Evolutionary conservation across 768 basidiomycete genomes (phyloP).

Genomic region (Phylloporus sp.): DNA sequence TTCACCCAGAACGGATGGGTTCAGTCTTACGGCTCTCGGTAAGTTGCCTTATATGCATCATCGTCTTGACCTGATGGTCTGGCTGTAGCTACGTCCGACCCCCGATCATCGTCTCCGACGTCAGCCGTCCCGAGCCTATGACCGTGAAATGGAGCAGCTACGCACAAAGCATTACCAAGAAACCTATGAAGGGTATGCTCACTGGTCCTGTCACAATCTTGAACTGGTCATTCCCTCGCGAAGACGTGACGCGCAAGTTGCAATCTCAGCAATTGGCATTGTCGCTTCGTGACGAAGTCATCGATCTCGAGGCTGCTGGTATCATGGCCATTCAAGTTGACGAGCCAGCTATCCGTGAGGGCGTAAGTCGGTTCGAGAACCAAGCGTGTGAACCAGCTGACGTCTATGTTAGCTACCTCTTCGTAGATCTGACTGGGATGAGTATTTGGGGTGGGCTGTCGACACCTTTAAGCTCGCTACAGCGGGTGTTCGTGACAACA

Average conservation of each 20-base stretch:
- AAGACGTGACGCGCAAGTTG: conserved; percentile 91
- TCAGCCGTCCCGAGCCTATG: conserved; percentile 88
- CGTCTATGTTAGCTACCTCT: conserved; percentile 68
- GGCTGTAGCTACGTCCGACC: conserved; percentile 83
- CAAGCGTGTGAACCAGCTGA: background rate
- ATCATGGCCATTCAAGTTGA: conserved; percentile 99
- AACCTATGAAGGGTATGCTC: conserved; percentile 99
- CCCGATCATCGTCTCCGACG: conserved; percentile 96
- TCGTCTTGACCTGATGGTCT: conserved; percentile 6
- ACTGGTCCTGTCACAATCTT: conserved; percentile 98
- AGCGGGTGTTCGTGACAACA: conserved; percentile 88
- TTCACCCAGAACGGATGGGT: conserved; percentile 99
- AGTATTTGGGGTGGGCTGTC: conserved; percentile 96
- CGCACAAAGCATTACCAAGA: conserved; percentile 88
- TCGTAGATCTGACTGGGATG: conserved; percentile 93
- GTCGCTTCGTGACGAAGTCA: conserved; percentile 95
- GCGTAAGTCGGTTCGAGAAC: conserved; percentile 47
- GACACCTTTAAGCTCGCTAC: conserved; percentile 98
- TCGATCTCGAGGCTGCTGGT: conserved; percentile 94
- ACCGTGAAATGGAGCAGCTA: conserved; percentile 97
- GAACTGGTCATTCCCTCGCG: conserved; percentile 99
- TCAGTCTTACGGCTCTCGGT: conserved; percentile 98
- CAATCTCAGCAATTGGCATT: conserved; percentile 98
- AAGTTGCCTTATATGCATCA: conserved; percentile 22
- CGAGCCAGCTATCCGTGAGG: conserved; percentile 99